Percentiles rank a stretch among this genome's conserved stretches.
Evolutionary conservation across 768 basidiomycete genomes (phyloP).

Genomic region (Exidia glandulosa): DNA sequence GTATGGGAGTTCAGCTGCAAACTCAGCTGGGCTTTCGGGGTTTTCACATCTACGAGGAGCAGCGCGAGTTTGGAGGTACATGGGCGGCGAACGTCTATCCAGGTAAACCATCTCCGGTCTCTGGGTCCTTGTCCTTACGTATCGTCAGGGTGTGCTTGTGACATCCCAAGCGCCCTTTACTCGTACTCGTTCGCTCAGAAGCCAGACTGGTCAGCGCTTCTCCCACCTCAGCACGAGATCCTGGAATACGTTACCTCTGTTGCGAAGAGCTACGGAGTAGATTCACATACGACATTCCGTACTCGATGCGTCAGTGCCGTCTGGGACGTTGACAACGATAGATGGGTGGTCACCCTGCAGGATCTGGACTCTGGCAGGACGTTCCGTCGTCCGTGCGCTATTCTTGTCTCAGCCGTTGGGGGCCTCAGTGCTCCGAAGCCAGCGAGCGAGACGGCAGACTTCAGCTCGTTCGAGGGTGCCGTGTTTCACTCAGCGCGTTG

Average conservation of each 20-base stretch:
- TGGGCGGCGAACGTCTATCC: slow-evolving; percentile 7
- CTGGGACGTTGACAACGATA: neutral
- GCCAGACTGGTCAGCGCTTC: slow-evolving; percentile 9
- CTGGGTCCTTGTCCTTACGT: neutral
- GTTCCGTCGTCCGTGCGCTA: neutral
- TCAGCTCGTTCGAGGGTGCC: slow-evolving; percentile 8
- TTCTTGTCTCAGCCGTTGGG: neutral
- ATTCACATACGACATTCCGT: neutral
- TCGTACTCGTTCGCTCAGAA: slow-evolving; percentile 4
- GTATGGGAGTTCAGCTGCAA: slow-evolving; percentile 12
- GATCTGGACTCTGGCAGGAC: neutral
- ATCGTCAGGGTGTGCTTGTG: neutral
- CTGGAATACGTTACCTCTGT: neutral
- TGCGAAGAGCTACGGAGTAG: neutral
- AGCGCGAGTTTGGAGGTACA: slow-evolving; percentile 8
- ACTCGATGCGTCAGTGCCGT: neutral
- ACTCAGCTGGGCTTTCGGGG: slow-evolving; percentile 10
- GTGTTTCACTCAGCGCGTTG: slow-evolving; percentile 14
- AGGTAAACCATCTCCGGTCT: neutral
- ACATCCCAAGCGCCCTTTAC: neutral
- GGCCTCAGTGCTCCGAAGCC: neutral
- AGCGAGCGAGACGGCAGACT: slow-evolving; percentile 1
- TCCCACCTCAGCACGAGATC: neutral
- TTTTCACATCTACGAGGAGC: slow-evolving; percentile 12
- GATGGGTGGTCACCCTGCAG: neutral